Base-by-base conservation (phyloP, 1,284 basidiomycete genomes). In the Apiotrichum akiyoshidainum region DNA sequence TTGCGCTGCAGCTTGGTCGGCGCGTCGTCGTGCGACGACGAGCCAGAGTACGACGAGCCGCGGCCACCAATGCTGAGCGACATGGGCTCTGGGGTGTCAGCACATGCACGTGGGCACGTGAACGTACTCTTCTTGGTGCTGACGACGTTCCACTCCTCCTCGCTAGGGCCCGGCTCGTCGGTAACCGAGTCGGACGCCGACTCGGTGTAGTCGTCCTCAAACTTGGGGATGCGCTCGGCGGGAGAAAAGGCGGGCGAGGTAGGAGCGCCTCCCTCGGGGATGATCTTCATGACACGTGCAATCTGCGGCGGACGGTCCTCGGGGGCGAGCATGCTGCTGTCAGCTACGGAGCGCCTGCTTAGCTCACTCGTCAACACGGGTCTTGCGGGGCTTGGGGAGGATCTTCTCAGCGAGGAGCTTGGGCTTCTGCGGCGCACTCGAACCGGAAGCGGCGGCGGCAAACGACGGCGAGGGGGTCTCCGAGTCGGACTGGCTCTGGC, bases 331-430 rank as follows among this genome's bases (percentile, higher is more conserved):
- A 77, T 77, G 56, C 74, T 77, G 58, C 16, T 66, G 35, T 65
- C 61, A 26, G 9, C 31, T 5, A 21, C 17, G 26, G 11, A 4
- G 19, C 9, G n/a, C 21, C 46, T 1, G 42, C 13, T 12, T 9
- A 8, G 67, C 75, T 66, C 58, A 77, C 75, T 77, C 75, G 62
- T 77, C 75, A 10, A 75, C 75, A 46, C 68, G 72, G 21, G 73
- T 72, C 63, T 75, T 74, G 49, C 66, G 63, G 14, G 69, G 63
- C 58, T 77, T 73, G 8, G 74, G 69, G 8, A 69, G 62, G 5
- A 74, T 61, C 66, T 68, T 75, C 65, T 77, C 71, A 0, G 74
- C 73, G 3, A 77, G 63, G 9, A 68, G 67, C 64, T 71, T 75
- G 42, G 69, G 69, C 58, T 72, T 73, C 2, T 48, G 11, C 14